Evolutionary conservation across 148 eudicot genomes (phyloP).

Genomic region (Spergularia marina): DNA sequence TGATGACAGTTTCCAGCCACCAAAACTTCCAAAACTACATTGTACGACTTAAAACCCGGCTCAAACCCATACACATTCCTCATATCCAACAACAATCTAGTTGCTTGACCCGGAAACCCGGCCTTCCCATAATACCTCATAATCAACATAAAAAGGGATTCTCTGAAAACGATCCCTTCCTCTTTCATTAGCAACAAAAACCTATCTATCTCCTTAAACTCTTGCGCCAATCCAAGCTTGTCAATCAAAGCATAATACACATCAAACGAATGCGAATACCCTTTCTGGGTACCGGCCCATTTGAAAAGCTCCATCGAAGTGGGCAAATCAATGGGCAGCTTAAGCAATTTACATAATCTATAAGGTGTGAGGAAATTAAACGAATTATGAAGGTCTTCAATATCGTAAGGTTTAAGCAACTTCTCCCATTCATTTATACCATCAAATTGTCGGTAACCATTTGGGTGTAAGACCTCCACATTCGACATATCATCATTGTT

Average conservation of each 20-base stretch:
- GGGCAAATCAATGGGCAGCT: slow-evolving; percentile 74
- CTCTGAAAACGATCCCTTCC: slow-evolving; percentile 59
- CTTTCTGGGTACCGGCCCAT: slow-evolving; percentile 69
- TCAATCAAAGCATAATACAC: slow-evolving; percentile 69
- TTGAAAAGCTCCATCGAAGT: slow-evolving; percentile 76
- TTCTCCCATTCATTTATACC: slow-evolving; percentile 72
- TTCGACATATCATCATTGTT: background rate
- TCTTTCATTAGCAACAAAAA: slow-evolving; percentile 79
- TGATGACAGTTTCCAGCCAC: slow-evolving; percentile 65
- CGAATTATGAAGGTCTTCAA: slow-evolving; percentile 63
- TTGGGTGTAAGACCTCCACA: slow-evolving; percentile 15
- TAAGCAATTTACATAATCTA: slow-evolving; percentile 67
- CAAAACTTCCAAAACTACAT: slow-evolving; percentile 77
- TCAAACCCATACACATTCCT: slow-evolving; percentile 49
- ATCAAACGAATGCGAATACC: slow-evolving; percentile 71
- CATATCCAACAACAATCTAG: slow-evolving; percentile 91
- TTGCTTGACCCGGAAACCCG: slow-evolving; percentile 85
- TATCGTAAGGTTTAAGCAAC: slow-evolving; percentile 77
- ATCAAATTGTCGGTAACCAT: slow-evolving; percentile 19
- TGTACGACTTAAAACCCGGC: slow-evolving; percentile 70
- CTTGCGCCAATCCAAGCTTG: slow-evolving; percentile 58
- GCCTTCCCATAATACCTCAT: slow-evolving; percentile 80
- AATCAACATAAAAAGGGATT: slow-evolving; percentile 65
- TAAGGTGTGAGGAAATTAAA: slow-evolving; percentile 60
- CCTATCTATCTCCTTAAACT: slow-evolving; percentile 71